phyloP scores from a whole-genome alignment of 345 rosid genomes.

The Odontarrhena argentea region DNA sequence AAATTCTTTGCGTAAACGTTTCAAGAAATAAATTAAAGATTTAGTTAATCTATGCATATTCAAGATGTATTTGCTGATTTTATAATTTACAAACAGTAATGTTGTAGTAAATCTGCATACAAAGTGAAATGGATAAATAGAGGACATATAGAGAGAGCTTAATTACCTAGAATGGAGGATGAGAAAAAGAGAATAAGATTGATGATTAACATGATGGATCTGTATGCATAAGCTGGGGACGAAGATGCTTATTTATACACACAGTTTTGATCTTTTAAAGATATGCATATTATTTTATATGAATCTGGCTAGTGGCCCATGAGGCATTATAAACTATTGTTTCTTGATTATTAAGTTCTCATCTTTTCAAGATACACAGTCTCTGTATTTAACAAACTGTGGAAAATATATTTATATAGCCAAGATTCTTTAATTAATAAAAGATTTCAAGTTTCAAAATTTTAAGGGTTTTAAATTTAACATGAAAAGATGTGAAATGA shows the following conservation, averaged over 20 bases:
- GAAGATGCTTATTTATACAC: neutral
- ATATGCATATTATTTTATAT: neutral
- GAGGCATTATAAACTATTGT: neutral
- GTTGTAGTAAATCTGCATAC: too few relatives aligned
- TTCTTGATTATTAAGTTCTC: neutral
- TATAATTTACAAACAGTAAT: too few relatives aligned
- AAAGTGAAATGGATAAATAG: too few relatives aligned
- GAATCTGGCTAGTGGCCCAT: slow-evolving; percentile 10
- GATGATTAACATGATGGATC: slow-evolving; percentile 1
- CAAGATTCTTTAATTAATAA: neutral
- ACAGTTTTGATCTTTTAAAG: neutral
- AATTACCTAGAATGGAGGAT: slow-evolving; percentile 3
- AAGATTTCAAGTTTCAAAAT: neutral
- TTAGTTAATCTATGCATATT: too few relatives aligned
- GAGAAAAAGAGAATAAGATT: slow-evolving; percentile 3
- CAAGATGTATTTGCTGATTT: too few relatives aligned
- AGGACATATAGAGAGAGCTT: neutral
- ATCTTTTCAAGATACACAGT: neutral
- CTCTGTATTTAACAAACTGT: neutral
- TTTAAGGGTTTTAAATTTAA: too few relatives aligned
- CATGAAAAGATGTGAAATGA: neutral
- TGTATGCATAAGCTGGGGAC: neutral
- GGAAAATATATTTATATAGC: too few relatives aligned
- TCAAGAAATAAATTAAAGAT: too few relatives aligned
- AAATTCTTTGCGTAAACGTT: too few relatives aligned